Percentiles rank a stretch among this genome's conserved stretches.
These are phyloP conservation scores for Pseudogymnoascus sp. DNA, from an alignment of 2,329 filamentous ascomycete species.

Conservation along the genomic window DNA sequence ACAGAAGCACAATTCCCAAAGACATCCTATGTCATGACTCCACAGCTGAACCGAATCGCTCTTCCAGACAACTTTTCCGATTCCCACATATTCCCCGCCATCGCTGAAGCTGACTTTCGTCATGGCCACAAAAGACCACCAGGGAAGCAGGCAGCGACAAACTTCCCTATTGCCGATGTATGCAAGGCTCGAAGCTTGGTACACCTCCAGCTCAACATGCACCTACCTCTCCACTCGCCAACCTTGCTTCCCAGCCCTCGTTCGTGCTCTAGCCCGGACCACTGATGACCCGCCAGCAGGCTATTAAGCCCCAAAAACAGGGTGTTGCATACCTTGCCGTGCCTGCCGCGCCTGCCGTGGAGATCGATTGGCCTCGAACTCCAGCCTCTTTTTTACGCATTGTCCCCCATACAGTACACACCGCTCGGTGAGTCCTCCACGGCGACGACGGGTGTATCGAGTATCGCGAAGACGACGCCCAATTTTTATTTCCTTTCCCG, in stretches of 20 bases:
- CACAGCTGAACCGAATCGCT: background rate
- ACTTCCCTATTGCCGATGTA: background rate
- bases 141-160: background rate
- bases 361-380: background rate
- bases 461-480: background rate
- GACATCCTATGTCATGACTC: background rate
- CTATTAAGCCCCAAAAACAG: background rate
- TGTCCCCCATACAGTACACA: background rate
- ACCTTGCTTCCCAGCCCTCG: background rate
- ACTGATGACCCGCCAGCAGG: background rate
- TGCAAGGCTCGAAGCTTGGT: background rate
- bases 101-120: background rate
- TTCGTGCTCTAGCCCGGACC: background rate
- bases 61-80: background rate
- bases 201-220: background rate
- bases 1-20: background rate
- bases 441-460: background rate
- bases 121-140: background rate
- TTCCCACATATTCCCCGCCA: background rate
- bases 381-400: background rate
- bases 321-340: background rate
- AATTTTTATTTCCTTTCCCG: background rate
- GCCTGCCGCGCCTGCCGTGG: background rate
- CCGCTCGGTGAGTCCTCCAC: background rate
- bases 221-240: background rate